Evolutionary conservation across 1,139 yeast genomes (phyloP), one percentile per base, ranked within the genome.

Genomic region (Pichia sp.): DNA sequence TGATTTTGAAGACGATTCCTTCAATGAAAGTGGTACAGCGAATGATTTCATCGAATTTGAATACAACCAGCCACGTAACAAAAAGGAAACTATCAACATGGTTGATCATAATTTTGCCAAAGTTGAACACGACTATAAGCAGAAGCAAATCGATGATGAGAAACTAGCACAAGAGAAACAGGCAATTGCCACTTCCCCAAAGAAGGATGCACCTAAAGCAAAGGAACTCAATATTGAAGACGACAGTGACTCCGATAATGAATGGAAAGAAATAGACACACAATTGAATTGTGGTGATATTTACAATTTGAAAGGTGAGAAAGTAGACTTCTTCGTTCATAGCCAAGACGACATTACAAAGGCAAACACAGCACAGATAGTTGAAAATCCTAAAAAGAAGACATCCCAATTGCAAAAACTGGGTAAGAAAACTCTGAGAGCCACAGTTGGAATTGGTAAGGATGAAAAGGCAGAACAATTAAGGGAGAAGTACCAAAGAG

Each of bases 251-350:
- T 44, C 46, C 8, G 64, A 60, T 38, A 64, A 58, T 36, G 73
- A 72, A 30, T 79, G 84, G 84, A 76, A 76, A 53, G 68, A 75
- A 22, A 77, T 78, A 76, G 73, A 73, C 51, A 75, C 78, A 3
- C 71, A 76, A 37, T 63, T 81, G 0, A 75, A 75, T 52, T 60
- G 69, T 46, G 52, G 59, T 19, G 79, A 77, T 53, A 75, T 75
- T 53, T 78, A 78, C 55, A 73, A 78, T 55, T 74, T 76, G 19
- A 68, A 67, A 53, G 83, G 83, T 2, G 76, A 77, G 46, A 64
- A 75, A 35, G 71, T 77, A 42, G 71, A 73, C 6, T 58, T 57
- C n/a, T 60, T 63, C 40, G 44, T 58, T 19, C 61, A 62, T 35
- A 55, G 58, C 33, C 44, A 53, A 20, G 63, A 58, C 21, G 55